Evolutionary conservation across 805 yeast species (phyloP).

Genomic region (Tetrapisispora phaffii): DNA sequence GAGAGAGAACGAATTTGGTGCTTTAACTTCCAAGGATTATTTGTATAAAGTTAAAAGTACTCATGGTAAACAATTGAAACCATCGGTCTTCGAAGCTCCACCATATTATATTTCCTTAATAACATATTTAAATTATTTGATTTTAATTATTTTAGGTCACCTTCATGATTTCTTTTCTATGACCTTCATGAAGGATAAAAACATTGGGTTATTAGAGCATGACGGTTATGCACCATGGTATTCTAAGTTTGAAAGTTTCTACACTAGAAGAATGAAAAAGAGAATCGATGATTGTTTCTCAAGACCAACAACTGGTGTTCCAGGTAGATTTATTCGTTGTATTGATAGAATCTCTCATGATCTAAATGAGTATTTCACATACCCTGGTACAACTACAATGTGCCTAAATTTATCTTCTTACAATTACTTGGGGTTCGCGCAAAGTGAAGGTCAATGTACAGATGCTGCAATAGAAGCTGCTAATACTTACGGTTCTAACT

Average conservation of each 20-base stretch:
- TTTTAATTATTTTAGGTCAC: conserved; percentile 82
- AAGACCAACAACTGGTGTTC: conserved; percentile 94
- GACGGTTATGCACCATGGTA: conserved; percentile 96
- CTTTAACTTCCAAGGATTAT: conserved; percentile 52
- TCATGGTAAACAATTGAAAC: conserved; percentile 44
- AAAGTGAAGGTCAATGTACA: conserved; percentile 85
- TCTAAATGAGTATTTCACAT: conserved; percentile 53
- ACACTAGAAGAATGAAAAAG: conserved; percentile 80
- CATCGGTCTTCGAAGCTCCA: conserved; percentile 71
- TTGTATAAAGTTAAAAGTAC: conserved; percentile 53
- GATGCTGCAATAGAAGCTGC: conserved; percentile 58
- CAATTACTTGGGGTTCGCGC: conserved; percentile 95
- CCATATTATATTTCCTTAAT: conserved; percentile 69
- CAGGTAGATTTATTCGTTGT: conserved; percentile 82
- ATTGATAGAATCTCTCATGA: conserved; percentile 68
- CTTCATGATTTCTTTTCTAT: conserved; percentile 75
- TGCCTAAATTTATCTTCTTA: conserved; percentile 84
- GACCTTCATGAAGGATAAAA: conserved; percentile 54
- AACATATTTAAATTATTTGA: conserved; percentile 77
- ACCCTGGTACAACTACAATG: conserved; percentile 65
- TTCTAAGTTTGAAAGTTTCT: conserved; percentile 87
- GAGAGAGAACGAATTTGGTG: conserved; percentile 63
- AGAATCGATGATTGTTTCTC: conserved; percentile 93
- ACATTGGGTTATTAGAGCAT: conserved; percentile 56
- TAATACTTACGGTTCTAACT: conserved; percentile 62